Evolutionary conservation across 495 filamentous ascomycete genomes (phyloP).

Genomic region (Letharia lupina): DNA sequence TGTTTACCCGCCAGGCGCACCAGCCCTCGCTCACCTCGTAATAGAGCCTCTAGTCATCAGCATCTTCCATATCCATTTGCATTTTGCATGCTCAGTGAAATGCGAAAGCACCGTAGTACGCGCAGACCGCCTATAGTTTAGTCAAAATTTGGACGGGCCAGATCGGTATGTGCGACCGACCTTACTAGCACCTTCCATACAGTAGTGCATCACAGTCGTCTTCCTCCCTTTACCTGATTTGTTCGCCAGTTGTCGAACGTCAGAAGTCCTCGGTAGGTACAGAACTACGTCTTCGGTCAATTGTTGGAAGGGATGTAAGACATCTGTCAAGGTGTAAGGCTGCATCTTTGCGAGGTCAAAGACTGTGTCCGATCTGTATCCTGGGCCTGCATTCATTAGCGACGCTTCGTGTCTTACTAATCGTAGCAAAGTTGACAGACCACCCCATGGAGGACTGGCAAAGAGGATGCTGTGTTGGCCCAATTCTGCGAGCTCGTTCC

Average conservation of each 20-base stretch:
- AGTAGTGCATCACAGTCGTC: conserved; percentile 79
- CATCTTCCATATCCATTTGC: not conserved
- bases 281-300: conserved; percentile 53
- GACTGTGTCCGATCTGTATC: conserved; percentile 64
- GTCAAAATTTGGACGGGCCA: not conserved
- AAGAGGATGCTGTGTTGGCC: conserved; percentile 60
- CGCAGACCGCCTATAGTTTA: conserved; percentile 1
- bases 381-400: conserved; percentile 48
- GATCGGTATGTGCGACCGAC: conserved; percentile 27
- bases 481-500: conserved; percentile 41
- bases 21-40: not conserved
- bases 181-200: conserved; percentile 83
- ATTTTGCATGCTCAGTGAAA: not conserved
- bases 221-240: conserved; percentile 45
- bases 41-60: no score
- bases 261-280: conserved; percentile 81
- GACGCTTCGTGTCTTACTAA: not conserved
- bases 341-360: conserved; percentile 84
- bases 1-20: not conserved
- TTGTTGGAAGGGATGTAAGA: conserved; percentile 51
- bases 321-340: conserved; percentile 62
- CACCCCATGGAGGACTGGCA: conserved; percentile 92
- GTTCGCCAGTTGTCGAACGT: conserved; percentile 72
- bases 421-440: conserved; percentile 33
- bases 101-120: conserved; percentile 8